Evolutionary conservation across 805 yeast species (phyloP), one percentile per base, ranked within the genome.

Genomic region (Zygosaccharomyces bisporus): DNA sequence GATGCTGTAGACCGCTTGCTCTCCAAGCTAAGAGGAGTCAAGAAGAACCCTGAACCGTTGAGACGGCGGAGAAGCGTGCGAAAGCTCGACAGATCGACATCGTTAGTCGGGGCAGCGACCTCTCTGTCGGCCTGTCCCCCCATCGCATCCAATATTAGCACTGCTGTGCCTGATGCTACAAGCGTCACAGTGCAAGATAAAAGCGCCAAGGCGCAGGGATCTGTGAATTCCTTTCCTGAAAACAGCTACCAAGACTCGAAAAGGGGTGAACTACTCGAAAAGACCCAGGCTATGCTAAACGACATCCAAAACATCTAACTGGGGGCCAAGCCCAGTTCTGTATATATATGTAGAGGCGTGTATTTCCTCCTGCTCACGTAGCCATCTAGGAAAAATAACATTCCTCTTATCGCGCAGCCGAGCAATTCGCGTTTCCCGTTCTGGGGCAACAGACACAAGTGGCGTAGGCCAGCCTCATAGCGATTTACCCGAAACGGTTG

Each of bases 251-350:
- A 7, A 25, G 20, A 24, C 24, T 25, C 33, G 40, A 24, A 37
- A 25, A 37, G 40, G 30, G 50, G 44, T 35, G 39, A 41, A 17
- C 32, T 61, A 33, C 46, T 59, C 16, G 55, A 56, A 32, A 54
- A 64, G 30, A 52, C 65, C 3, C 63, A 60, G 40, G 55, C 60
- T 4, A 47, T 61, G 56, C 47, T 59, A 13, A 55, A 45, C 25
- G 63, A 53, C 38, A 53, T 58, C 10, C 64, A 60, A 37, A 56
- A 58, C 23, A 58, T 61, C 16, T 59, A 13, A n/a, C 31, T 27
- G 16, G 31, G n/a, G n/a, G 10, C 31, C 31, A 27, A 27, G 31
- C 13, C 8, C 6, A 21, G 25, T 21, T 21, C 25, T 27, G 13
- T 27, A n/a, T 27, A 27, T 27, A n/a, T 3, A 27, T 27, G 14